These are phyloP conservation scores for Wickerhamomyces chambardii DNA, from an alignment of 805 yeast species.

Conservation along the genomic window DNA sequence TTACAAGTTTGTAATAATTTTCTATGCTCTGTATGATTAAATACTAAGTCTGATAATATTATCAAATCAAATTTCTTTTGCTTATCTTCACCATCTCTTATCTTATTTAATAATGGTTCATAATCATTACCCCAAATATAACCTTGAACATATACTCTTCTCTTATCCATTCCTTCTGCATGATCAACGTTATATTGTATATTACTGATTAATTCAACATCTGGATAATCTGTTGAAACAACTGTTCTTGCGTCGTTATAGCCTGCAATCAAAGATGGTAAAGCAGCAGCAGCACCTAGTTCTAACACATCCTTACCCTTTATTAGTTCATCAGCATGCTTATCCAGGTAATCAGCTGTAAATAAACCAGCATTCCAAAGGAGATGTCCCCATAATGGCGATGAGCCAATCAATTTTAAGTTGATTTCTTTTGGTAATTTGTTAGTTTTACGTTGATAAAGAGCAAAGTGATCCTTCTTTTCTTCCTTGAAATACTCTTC, in stretches of 20 bases:
- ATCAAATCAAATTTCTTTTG: constrained; percentile 65
- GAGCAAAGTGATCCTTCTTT: constrained; percentile 56
- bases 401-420: constrained; percentile 73
- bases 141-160: constrained; percentile 48
- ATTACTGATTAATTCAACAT: constrained; percentile 69
- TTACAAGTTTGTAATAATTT: constrained; percentile 62
- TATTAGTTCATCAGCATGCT: constrained; percentile 41
- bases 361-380: constrained; percentile 92
- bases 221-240: constrained; percentile 91
- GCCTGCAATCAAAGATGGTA: constrained; percentile 76
- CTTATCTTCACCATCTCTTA: constrained; percentile 27
- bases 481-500: constrained; percentile 55
- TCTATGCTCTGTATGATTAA: constrained; percentile 87
- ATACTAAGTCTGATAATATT: constrained; percentile 80
- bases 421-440: constrained; percentile 37
- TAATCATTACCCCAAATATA: constrained; percentile 66
- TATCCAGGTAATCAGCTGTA: constrained; percentile 75
- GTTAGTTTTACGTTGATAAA: constrained; percentile 42
- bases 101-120: constrained; percentile 24
- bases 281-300: constrained; percentile 92
- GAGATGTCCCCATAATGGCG: constrained; percentile 95
- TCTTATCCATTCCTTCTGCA: constrained; percentile 16
- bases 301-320: constrained; percentile 66
- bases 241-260: constrained; percentile 63
- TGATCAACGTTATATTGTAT: constrained; percentile 61